Percentiles rank a stretch among this genome's conserved stretches.
These are phyloP conservation scores for Arachnomyces sp. DNA, from an alignment of 2,329 filamentous ascomycete species.

Conservation along the genomic window DNA sequence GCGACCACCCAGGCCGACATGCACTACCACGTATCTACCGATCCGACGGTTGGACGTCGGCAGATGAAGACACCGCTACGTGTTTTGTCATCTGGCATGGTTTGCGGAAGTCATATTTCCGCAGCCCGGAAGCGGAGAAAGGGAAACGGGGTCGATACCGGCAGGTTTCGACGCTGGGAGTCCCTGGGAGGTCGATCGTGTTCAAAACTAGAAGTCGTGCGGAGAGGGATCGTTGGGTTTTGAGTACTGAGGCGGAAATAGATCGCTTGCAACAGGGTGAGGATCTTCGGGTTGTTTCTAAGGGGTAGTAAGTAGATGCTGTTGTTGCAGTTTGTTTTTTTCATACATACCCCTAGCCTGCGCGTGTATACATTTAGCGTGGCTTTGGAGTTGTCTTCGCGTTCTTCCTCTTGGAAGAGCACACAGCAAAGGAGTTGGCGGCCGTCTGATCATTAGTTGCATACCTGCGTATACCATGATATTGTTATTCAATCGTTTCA, in stretches of 20 bases:
- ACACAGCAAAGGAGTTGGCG: too few species aligned
- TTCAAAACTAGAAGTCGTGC: constrained; percentile 57
- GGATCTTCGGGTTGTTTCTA: constrained; percentile 41
- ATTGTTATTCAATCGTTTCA: too few species aligned
- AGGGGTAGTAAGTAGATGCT: constrained; percentile 5
- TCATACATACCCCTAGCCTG: too few species aligned
- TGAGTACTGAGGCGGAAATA: constrained; percentile 58
- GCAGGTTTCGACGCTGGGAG: constrained; percentile 52
- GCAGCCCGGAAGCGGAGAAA: constrained; percentile 32
- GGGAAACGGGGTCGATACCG: constrained; percentile 40
- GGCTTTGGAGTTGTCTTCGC: too few species aligned
- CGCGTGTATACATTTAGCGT: too few species aligned
- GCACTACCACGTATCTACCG: constrained; percentile 53
- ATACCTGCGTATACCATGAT: too few species aligned
- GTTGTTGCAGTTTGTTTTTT: not conserved
- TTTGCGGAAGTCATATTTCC: constrained; percentile 49
- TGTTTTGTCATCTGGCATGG: constrained; percentile 61
- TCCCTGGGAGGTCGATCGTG: constrained; percentile 54
- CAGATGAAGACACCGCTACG: constrained; percentile 58
- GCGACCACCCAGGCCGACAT: constrained; percentile 51
- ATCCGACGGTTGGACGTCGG: constrained; percentile 52
- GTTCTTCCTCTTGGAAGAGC: too few species aligned
- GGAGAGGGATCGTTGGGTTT: constrained; percentile 60
- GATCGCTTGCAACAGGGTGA: constrained; percentile 47
- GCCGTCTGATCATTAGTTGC: too few species aligned